Evolutionary conservation across 208 protist genomes (phyloP), one percentile per base, ranked within the genome.

Genomic region (Leptomonas pyrrhocoris): DNA sequence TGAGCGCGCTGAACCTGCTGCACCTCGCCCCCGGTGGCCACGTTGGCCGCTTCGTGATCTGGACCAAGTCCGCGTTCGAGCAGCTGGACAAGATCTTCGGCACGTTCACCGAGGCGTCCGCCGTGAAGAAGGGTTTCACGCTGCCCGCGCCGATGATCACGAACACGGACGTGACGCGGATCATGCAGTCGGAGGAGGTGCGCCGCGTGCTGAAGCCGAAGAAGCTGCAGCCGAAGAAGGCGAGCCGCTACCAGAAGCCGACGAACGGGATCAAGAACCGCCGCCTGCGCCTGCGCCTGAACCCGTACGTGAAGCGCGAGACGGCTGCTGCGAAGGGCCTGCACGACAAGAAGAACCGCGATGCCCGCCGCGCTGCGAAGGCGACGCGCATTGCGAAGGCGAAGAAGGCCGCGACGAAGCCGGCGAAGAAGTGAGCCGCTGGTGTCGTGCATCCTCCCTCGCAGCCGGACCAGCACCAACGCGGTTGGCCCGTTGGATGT

Each of bases 21-120:
- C 87, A 99, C 84, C 96, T 99, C 23, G 99, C 99, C 42, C 99
- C 99, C 62, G 99, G 98, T 93, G 98, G 98, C 62, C 98, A 99
- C 86, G 60, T 99, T 12, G 99, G 99, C 83, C 95, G 99, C 83
- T 99, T 99, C 79, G 77, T 99, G 85, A 97, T 99, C 86, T 99
- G 99, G 99, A 99, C 98, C 68, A 82, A 99, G 83, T 77, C 69
- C 79, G 99, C 99, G 36, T 99, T 99, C 84, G 86, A 98, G 72
- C 85, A 92, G 80, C 93, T 99, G 27, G 96, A 99, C 84, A 49
- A 50, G n/a, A 78, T 99, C 82, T 99, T 97, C 74, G 98, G 98
- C 69, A 98, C 97, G 36, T 88, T 88, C 74, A 81, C 66, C 57
- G 80, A 86, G 62, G 63, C 62, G 6, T 98, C 97, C 23, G 43